phyloP scores from a whole-genome alignment of 1,284 basidiomycete species.

The Malassezia dermatis region DNA sequence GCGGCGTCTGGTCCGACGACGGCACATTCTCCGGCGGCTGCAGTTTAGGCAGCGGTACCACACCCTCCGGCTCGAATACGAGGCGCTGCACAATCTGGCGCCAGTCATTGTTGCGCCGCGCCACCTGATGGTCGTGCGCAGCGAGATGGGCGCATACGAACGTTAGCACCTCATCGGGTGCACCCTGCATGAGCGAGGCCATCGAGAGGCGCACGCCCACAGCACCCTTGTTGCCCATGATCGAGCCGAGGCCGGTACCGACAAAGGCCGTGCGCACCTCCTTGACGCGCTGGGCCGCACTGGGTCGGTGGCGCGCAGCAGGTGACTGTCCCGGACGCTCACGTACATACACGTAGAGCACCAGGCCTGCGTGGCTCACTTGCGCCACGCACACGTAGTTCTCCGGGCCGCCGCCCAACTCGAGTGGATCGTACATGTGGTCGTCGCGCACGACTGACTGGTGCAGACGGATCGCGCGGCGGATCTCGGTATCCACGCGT shows the following conservation, averaged over 20 bases:
- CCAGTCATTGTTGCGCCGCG: conserved; percentile 68
- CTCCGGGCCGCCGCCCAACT: conserved; percentile 40
- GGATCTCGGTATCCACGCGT: conserved; percentile 55
- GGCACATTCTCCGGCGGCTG: not conserved
- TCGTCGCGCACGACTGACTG: conserved; percentile 37
- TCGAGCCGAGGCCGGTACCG: conserved; percentile 40
- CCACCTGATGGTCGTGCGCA: conserved; percentile 66
- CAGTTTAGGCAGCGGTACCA: conserved; percentile 22
- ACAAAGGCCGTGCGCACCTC: conserved; percentile 41
- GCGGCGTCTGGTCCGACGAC: conserved; percentile 27
- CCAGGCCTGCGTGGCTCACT: conserved; percentile 38
- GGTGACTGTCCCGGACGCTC: conserved; percentile 51
- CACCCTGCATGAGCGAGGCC: conserved; percentile 50
- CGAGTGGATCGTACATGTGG: conserved; percentile 35
- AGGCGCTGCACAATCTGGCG: conserved; percentile 66
- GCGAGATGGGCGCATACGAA: conserved; percentile 86
- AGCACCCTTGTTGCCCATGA: conserved; percentile 90
- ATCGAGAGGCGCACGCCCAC: conserved; percentile 77
- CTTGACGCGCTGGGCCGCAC: conserved; percentile 46
- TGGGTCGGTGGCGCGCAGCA: conserved; percentile 35
- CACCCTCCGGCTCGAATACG: conserved; percentile 54
- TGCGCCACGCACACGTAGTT: conserved; percentile 35
- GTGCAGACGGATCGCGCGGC: conserved; percentile 41
- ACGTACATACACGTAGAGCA: conserved; percentile 60
- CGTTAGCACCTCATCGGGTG: conserved; percentile 51